Conservation (phyloP, 306 rosid genomes). For the Quercus glauca region DNA sequence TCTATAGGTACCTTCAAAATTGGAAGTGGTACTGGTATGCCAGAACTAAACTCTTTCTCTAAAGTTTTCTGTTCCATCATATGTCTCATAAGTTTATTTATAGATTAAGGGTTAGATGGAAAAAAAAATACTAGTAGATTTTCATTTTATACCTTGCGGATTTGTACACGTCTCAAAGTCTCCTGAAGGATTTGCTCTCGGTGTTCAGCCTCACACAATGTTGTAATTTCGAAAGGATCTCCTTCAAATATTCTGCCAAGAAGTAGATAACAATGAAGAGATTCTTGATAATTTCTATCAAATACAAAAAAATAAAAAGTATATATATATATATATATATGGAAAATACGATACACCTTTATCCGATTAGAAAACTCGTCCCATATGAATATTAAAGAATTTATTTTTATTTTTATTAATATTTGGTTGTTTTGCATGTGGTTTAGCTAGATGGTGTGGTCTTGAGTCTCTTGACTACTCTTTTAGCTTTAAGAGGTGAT, state of each 20-base stretch:
- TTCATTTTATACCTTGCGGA: constrained; percentile 40
- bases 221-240: constrained; percentile 48
- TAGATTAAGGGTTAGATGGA: neutral
- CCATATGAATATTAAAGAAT: no score
- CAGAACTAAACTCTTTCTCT: constrained; percentile 31
- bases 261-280: neutral
- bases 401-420: no score
- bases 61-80: constrained; percentile 32
- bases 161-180: constrained; percentile 45
- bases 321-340: no score
- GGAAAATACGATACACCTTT: no score
- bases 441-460: no score
- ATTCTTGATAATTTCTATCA: no score
- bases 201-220: constrained; percentile 46
- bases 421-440: no score
- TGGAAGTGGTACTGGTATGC: neutral
- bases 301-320: no score
- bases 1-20: constrained; percentile 30
- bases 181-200: constrained; percentile 44
- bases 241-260: constrained; percentile 55
- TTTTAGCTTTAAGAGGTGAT: no score
- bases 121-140: neutral
- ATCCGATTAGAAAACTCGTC: no score
- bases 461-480: no score
- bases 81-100: neutral